Evolutionary conservation across 495 filamentous ascomycete genomes (phyloP), one percentile per base, ranked within the genome.

Genomic region (Podospora didyma): DNA sequence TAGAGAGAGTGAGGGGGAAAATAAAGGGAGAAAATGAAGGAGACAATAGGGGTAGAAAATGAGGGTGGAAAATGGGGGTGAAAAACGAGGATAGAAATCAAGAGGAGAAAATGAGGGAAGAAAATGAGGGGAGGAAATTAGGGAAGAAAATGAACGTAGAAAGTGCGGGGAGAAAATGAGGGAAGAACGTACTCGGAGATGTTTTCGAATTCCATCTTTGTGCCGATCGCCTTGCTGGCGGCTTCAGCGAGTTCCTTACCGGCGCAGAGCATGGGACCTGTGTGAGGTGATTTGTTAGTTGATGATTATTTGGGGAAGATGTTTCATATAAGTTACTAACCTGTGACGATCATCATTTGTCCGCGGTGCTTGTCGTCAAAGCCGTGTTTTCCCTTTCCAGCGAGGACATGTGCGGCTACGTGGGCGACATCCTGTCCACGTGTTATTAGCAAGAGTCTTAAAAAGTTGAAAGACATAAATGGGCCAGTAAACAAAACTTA

Each of bases 281-380:
- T 7, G 34, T 37, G 16, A 16, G 16, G 9, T 7, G 34, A 16
- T 16, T 10, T 14, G 34, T 7, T 37, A 37, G 34, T 7, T 14
- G 34, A 37, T 7, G 7, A 37, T n/a, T n/a, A n/a, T n/a, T n/a
- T n/a, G n/a, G n/a, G n/a, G n/a, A n/a, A n/a, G n/a, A n/a, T n/a
- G n/a, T n/a, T n/a, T n/a, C n/a, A n/a, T n/a, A n/a, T n/a, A 37
- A 37, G 34, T 16, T 7, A 10, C 9, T 37, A 10, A 69, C 79
- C 80, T 1, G 81, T 84, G 11, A 82, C 49, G 5, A 75, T 68
- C 65, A 84, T 80, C 62, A 83, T 72, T 67, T 82, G 78, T 21
- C 80, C 79, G 12, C 82, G 77, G 53, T 82, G 78, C 48, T 68
- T 67, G 55, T 84, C 81, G 48, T 72, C 71, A 48, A 84, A 82